These are phyloP conservation scores for Edaphochlamys debaryana DNA, from an alignment of 139 green algal species.

Conservation along the genomic window DNA sequence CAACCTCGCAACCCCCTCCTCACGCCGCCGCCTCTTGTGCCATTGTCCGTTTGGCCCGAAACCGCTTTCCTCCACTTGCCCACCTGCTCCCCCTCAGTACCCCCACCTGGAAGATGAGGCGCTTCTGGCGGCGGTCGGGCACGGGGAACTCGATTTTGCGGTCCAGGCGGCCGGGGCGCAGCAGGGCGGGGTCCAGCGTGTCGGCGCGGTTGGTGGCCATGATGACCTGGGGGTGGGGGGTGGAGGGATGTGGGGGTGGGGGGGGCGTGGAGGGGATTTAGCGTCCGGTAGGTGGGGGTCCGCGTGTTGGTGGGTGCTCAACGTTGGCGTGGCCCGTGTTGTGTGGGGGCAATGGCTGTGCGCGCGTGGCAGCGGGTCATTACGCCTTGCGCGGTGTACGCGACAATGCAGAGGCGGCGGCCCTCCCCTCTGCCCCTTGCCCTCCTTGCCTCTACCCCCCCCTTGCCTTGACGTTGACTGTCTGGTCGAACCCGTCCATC, in stretches of 20 bases:
- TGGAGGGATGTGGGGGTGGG: background rate
- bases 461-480: conserved; percentile 78
- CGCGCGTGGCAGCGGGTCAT: too few species aligned
- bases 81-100: too few species aligned
- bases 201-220: conserved; percentile 99
- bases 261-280: background rate
- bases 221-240: conserved; percentile 82
- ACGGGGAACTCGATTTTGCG: conserved; percentile 99
- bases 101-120: conserved; percentile 98
- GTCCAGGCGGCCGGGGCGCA: conserved; percentile 96
- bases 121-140: conserved; percentile 97
- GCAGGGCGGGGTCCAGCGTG: conserved; percentile 97
- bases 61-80: too few species aligned
- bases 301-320: background rate
- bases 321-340: too few species aligned
- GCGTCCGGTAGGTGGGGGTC: background rate
- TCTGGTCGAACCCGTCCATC: conserved; percentile 99
- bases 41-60: too few species aligned
- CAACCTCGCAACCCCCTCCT: too few species aligned
- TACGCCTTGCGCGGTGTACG: too few species aligned
- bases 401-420: too few species aligned
- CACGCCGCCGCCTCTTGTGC: too few species aligned
- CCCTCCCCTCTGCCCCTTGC: too few species aligned
- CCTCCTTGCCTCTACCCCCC: too few species aligned
- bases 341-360: too few species aligned